Evolutionary conservation across 208 protist species (phyloP), one percentile per base, ranked within the genome.

Genomic region (Leishmania amazonensis): DNA sequence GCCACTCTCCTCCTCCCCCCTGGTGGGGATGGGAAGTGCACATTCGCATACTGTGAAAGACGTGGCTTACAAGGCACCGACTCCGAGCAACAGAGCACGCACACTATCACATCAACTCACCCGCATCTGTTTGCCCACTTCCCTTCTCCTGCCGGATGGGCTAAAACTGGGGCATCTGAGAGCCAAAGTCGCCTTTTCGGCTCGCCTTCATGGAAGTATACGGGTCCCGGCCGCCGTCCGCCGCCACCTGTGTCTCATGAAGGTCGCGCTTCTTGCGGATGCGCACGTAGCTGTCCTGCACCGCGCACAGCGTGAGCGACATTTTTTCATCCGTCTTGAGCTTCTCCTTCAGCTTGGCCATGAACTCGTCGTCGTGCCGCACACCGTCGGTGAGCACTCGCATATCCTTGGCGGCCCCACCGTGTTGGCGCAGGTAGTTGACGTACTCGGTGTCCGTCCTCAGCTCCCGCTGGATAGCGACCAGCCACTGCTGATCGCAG

Each of bases 401-500:
- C 83, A 96, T 71, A 21, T 88, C 86, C 84, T 90, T 89, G 51
- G 91, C 91, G 15, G 87, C 90, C 0, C 94, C 94, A 28, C 94
- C 94, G 83, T 97, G 87, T 60, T 89, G 80, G 7, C 90, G 89
- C 4, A 97, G 88, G 75, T 90, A 90, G 24, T 91, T 87, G 42
- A 96, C 51, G 84, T 95, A 97, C 86, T 97, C 94, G 15, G 83
- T 76, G 81, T 97, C 94, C 31, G 67, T 90, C 54, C 83, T 85
- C 65, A 97, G 70, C 78, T 95, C 91, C 4, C 91, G 89, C 87
- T 97, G 94, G 68, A 97, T 94, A n/a, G 92, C 90, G 51, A 89
- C 83, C 81, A 97, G 83, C 94, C 94, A 97, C 88, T 93, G 88
- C 85, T 89, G 89, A 80, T 97, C 92, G 71, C 92, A 96, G 84